Percentiles rank a stretch among this genome's conserved stretches.
Evolutionary conservation across 2,329 filamentous ascomycete genomes (phyloP).

Genomic region (Aspergillus puulaauensis): DNA sequence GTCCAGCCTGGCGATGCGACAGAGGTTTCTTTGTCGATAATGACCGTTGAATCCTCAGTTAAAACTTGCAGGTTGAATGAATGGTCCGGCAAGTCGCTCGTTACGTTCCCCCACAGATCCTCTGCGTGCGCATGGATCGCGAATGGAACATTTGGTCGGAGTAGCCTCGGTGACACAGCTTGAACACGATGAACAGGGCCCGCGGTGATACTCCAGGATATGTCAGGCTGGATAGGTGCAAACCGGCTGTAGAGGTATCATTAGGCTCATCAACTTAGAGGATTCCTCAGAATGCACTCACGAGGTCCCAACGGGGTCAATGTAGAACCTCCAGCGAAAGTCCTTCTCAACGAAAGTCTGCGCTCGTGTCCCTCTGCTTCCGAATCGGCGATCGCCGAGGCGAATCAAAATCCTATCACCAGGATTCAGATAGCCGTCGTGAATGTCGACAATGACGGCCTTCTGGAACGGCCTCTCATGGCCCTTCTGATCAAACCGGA

Average conservation of each 20-base stretch:
- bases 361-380: background rate
- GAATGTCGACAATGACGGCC: background rate
- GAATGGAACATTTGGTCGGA: background rate
- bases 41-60: background rate
- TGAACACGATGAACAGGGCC: background rate
- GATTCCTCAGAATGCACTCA: background rate
- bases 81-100: background rate
- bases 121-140: background rate
- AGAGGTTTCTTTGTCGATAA: background rate
- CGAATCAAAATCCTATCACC: background rate
- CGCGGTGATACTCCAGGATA: background rate
- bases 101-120: background rate
- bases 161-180: background rate
- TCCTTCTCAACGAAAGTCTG: background rate
- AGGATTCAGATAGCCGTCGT: background rate
- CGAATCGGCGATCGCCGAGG: background rate
- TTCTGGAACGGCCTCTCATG: background rate
- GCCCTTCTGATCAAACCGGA: background rate
- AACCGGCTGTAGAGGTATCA: background rate
- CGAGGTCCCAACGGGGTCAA: background rate
- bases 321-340: background rate
- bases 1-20: background rate
- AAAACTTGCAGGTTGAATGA: background rate
- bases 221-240: background rate
- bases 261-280: too few species aligned